Evolutionary conservation across 2,329 filamentous ascomycete genomes (phyloP).

Genomic region (Neofusicoccum laricinum): DNA sequence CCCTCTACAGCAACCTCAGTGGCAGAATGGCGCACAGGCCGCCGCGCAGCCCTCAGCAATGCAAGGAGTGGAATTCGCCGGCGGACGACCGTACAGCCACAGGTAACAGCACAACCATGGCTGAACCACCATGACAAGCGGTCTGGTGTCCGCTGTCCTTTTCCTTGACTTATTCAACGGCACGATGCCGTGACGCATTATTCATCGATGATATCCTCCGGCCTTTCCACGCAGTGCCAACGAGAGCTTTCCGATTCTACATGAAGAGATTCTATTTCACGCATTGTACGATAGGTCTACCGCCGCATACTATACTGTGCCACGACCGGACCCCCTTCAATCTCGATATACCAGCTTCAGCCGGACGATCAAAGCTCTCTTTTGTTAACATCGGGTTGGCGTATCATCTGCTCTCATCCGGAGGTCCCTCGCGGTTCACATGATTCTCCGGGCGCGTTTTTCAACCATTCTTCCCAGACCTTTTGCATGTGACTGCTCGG

Average conservation of each 20-base stretch:
- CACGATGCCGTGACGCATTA: not conserved
- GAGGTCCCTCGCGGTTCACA: not conserved
- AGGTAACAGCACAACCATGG: not conserved
- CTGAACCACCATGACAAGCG: not conserved
- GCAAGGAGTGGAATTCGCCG: constrained; percentile 50
- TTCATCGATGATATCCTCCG: not conserved
- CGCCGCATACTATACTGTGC: constrained; percentile 5
- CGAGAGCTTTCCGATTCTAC: not conserved
- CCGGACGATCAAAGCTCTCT: not conserved
- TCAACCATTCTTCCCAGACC: not conserved
- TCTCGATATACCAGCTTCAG: constrained; percentile 8
- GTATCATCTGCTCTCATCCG: constrained; percentile 6
- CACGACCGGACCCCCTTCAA: not conserved
- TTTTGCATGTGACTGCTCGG: not conserved
- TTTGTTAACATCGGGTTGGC: constrained; percentile 8
- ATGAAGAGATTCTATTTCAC: constrained; percentile 10
- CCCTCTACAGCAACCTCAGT: constrained; percentile 38
- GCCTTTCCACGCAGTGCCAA: not conserved
- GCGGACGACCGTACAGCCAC: constrained; percentile 29
- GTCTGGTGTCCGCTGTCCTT: not conserved
- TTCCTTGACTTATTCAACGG: not conserved
- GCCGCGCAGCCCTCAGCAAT: constrained; percentile 41
- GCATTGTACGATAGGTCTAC: constrained; percentile 17
- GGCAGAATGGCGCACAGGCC: constrained; percentile 18
- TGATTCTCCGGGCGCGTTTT: not conserved